phyloP scores from a whole-genome alignment of 257 asterid genomes.

The Haberlea rhodopensis region DNA sequence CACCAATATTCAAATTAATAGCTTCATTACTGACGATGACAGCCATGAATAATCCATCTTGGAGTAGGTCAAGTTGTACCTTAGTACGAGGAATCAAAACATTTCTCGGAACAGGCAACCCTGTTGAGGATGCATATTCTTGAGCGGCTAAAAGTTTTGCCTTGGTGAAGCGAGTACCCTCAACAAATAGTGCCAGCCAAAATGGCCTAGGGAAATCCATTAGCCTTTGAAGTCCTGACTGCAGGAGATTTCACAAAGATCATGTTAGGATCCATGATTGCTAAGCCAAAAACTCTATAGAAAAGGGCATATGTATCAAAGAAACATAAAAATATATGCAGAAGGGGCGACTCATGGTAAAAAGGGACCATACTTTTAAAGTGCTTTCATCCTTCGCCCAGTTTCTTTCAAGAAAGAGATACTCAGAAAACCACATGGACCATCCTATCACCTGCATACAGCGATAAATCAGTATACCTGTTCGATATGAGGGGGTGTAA shows the following conservation, averaged over 20 bases:
- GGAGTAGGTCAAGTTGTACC: constrained; percentile 48
- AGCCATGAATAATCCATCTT: neutral
- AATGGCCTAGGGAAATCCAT: constrained; percentile 82
- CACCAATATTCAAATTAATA: neutral
- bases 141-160: constrained; percentile 95
- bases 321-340: constrained; percentile 1
- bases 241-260: constrained; percentile 34
- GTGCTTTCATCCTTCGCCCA: constrained; percentile 94
- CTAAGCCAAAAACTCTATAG: constrained; percentile 14
- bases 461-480: constrained; percentile 14
- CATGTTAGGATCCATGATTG: constrained; percentile 20
- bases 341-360: constrained; percentile 4
- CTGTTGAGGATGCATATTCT: constrained; percentile 78
- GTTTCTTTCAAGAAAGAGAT: constrained; percentile 94
- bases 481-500: neutral
- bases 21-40: too few species aligned
- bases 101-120: constrained; percentile 83
- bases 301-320: neutral
- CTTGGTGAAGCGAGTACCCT: constrained; percentile 94
- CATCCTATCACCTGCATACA: constrained; percentile 88
- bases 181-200: constrained; percentile 94
- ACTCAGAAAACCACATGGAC: constrained; percentile 98
- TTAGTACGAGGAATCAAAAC: constrained; percentile 97
- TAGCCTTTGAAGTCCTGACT: constrained; percentile 69
- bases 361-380: constrained; percentile 54